A percentile compares a stretch with the other conserved stretches of the same genome.
phyloP scores from a whole-genome alignment of 2,329 filamentous ascomycete genomes.

The Colletotrichum agaves region DNA sequence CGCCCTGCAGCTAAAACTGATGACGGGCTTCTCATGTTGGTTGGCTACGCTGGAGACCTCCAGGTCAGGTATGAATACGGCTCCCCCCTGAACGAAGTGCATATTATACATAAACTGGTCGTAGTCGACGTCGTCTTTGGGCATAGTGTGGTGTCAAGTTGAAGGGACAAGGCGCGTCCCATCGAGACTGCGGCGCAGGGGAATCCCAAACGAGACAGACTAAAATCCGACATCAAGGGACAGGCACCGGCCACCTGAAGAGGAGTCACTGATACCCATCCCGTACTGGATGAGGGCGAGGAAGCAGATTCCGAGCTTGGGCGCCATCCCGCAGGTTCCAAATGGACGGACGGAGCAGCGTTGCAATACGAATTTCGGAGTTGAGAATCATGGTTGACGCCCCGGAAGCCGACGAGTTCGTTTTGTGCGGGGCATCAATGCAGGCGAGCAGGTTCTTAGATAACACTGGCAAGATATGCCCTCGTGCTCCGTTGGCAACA shows the following conservation, averaged over 20 bases:
- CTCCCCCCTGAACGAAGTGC: neutral
- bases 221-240: neutral
- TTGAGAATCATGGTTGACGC: too few relatives aligned
- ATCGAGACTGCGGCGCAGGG: too few relatives aligned
- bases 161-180: too few relatives aligned
- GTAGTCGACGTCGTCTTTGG: too few relatives aligned
- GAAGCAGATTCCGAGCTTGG: neutral
- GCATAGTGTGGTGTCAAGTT: too few relatives aligned
- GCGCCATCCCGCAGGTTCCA: neutral
- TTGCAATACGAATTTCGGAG: too few relatives aligned
- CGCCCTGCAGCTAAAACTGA: neutral
- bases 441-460: neutral
- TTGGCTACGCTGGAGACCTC: neutral
- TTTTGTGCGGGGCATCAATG: slow-evolving; percentile 20
- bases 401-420: neutral
- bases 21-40: neutral
- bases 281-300: neutral
- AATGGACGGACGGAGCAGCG: neutral
- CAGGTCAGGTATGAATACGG: neutral
- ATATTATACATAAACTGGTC: too few relatives aligned
- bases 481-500: slow-evolving; percentile 10
- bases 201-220: too few relatives aligned
- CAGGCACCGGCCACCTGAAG: neutral
- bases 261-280: neutral
- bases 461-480: slow-evolving; percentile 1